A percentile compares a stretch with the other conserved stretches of the same genome.
Evolutionary conservation across 257 asterid genomes (phyloP).

Genomic region (Solanum lycopersicoides): DNA sequence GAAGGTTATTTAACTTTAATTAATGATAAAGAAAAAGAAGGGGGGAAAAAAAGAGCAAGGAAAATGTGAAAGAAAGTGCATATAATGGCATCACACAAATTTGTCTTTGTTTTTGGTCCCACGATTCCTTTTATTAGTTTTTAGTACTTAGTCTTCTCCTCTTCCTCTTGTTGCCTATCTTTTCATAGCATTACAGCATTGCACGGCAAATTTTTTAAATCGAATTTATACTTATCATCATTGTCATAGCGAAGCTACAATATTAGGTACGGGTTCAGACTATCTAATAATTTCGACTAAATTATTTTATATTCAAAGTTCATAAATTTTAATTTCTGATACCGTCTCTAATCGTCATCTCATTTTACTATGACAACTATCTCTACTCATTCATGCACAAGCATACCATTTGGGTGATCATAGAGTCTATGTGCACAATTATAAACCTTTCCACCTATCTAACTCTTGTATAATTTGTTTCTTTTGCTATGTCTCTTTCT

Average conservation of each 20-base stretch:
- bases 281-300: not conserved
- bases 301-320: not conserved
- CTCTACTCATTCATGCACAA: not conserved
- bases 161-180: not conserved
- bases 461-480: not conserved
- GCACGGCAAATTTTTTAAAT: not conserved
- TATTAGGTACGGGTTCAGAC: not conserved
- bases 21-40: constrained; percentile 13
- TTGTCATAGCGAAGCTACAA: not conserved
- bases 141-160: not conserved
- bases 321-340: not conserved
- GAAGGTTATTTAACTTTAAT: constrained; percentile 14
- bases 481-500: not conserved
- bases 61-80: constrained; percentile 18
- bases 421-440: not conserved
- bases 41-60: constrained; percentile 2
- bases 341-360: not conserved
- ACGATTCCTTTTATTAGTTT: constrained; percentile 5
- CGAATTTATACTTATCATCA: not conserved
- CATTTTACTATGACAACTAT: not conserved
- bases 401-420: not conserved
- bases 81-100: constrained; percentile 19
- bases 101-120: constrained; percentile 21
- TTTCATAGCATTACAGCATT: not conserved
- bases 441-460: not conserved